phyloP scores from a whole-genome alignment of 2,329 filamentous ascomycete genomes.

The Sporothrix luriei region DNA sequence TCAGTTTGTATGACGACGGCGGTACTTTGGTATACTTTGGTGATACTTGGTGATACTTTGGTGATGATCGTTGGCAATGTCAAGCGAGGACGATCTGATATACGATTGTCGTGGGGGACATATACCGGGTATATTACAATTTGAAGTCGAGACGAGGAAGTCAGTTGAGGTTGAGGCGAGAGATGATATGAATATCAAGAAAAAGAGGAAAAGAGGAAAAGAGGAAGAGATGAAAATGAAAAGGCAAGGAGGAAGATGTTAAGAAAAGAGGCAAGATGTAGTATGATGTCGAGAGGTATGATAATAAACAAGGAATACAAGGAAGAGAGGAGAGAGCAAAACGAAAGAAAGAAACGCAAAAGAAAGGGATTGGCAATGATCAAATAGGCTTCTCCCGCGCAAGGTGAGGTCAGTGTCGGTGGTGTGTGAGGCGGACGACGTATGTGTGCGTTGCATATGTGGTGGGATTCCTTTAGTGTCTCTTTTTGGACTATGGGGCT shows the following conservation, averaged over 20 bases:
- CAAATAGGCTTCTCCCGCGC: conserved; percentile 28
- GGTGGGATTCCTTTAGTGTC: too few relatives aligned
- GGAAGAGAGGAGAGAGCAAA: neutral
- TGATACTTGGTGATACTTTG: too few relatives aligned
- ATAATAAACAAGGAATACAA: neutral
- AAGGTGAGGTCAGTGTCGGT: conserved; percentile 6
- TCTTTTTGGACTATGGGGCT: too few relatives aligned
- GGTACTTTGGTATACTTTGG: too few relatives aligned
- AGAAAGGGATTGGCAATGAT: conserved; percentile 42
- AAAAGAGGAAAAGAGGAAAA: neutral
- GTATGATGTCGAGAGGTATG: neutral
- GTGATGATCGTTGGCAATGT: neutral
- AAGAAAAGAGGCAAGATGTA: neutral
- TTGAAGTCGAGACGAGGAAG: neutral
- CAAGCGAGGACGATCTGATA: neutral
- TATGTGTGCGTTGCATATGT: too few relatives aligned
- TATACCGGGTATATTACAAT: neutral
- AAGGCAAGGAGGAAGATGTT: conserved; percentile 34
- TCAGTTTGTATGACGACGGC: too few relatives aligned
- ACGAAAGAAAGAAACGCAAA: neutral
- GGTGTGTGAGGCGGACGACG: neutral
- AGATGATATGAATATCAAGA: neutral
- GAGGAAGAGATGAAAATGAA: neutral
- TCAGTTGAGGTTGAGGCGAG: neutral
- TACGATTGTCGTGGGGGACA: too few relatives aligned